A percentile compares a stretch with the other conserved stretches of the same genome.
These are phyloP conservation scores for Stagonosporopsis vannaccii DNA, from an alignment of 2,329 filamentous ascomycete genomes.

Conservation along the genomic window DNA sequence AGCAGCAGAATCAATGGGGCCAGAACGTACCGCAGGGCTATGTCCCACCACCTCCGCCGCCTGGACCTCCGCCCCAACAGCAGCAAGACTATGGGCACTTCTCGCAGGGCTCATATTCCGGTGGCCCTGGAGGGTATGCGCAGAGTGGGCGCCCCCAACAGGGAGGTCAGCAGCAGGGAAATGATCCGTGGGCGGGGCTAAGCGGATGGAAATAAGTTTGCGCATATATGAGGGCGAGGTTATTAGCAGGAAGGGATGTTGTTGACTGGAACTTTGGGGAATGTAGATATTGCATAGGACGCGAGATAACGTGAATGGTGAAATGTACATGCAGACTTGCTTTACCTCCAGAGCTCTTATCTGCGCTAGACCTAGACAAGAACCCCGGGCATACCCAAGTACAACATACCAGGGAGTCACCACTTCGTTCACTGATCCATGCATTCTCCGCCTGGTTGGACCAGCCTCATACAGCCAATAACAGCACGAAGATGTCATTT, in stretches of 20 bases:
- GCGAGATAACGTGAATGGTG: too few relatives aligned
- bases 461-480: too few relatives aligned
- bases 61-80: slow-evolving; percentile 63
- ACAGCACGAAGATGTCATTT: too few relatives aligned
- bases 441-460: too few relatives aligned
- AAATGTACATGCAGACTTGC: too few relatives aligned
- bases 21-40: slow-evolving; percentile 67
- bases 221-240: not conserved
- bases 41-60: slow-evolving; percentile 71
- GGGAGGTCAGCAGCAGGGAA: slow-evolving; percentile 48
- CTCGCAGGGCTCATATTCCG: slow-evolving; percentile 62
- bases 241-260: not conserved
- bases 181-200: slow-evolving; percentile 74
- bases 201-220: slow-evolving; percentile 69
- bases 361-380: too few relatives aligned
- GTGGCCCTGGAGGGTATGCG: slow-evolving; percentile 50
- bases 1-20: slow-evolving; percentile 47
- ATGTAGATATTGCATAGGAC: too few relatives aligned
- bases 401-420: too few relatives aligned
- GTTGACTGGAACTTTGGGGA: too few relatives aligned
- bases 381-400: too few relatives aligned
- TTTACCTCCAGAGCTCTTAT: too few relatives aligned
- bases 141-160: slow-evolving; percentile 28
- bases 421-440: too few relatives aligned
- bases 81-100: slow-evolving; percentile 57